Evolutionary conservation across 805 yeast species (phyloP), one percentile per base, ranked within the genome.

Genomic region (Pichia phayaonensis): DNA sequence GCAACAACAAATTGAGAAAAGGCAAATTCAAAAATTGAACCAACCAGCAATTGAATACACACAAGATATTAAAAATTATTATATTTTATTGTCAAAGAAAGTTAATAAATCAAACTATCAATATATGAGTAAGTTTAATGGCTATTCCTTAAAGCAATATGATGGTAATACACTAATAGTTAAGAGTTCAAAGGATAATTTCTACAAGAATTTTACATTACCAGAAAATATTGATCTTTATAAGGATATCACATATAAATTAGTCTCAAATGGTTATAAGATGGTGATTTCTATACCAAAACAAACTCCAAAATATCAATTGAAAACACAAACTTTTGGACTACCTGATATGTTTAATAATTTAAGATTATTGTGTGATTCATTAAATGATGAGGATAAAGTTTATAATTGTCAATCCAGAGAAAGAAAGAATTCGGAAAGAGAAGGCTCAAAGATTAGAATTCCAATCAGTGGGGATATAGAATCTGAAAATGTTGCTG

Each of bases 171-270:
- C 51, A 23, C 48, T 66, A 13, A 18, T 51, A 4, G 55, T 65
- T 27, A 55, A 53, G 27, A 62, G 66, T 2, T 40, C 45, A 2
- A 44, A 20, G 12, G 69, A 65, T 42, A 45, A 53, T 18, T 64
- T 51, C 40, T 54, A 44, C 22, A 55, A 57, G n/a, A 36, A 48
- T n/a, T 47, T 56, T 42, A 50, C 52, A 4, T 45, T 66, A 18
- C 69, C 70, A 3, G 39, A 42, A 1, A 63, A 64, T 48, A 56
- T 56, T 6, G 59, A 61, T 44, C 13, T 53, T 1, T 43, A 51
- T 8, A 23, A 50, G 2, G 54, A 58, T 4, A 48, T 64, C 3
- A 48, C 48, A 8, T 52, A 59, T 23, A 48, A 49, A 36, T 11
- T 55, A 22, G 39, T 54, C n/a, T 54, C 60, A 16, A 44, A 53